Conservation (phyloP, 805 yeast genomes). For the Yarrowia sp. region DNA sequence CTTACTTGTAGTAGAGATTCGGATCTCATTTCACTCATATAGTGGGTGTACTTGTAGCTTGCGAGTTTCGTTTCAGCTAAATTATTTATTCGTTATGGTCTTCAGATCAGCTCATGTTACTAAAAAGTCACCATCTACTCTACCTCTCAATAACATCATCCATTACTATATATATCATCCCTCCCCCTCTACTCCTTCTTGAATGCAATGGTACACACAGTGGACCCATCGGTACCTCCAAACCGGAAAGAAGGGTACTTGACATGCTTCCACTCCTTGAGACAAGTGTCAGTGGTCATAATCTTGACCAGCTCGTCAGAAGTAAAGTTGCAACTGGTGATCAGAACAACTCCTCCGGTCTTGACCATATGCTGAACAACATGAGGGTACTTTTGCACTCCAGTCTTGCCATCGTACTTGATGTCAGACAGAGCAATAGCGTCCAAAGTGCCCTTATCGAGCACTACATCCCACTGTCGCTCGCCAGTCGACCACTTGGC, state of each 20-base stretch:
- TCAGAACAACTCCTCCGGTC: constrained; percentile 62
- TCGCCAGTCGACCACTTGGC: constrained; percentile 49
- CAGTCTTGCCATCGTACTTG: constrained; percentile 54
- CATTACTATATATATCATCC: too few relatives aligned
- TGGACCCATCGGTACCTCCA: constrained; percentile 88
- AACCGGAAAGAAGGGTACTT: constrained; percentile 83
- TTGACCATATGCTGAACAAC: constrained; percentile 66
- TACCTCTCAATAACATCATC: too few relatives aligned
- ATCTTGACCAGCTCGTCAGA: constrained; percentile 71
- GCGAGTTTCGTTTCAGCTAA: too few relatives aligned
- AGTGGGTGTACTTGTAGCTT: too few relatives aligned
- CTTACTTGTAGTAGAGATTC: too few relatives aligned
- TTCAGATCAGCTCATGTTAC: too few relatives aligned
- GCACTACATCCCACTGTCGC: constrained; percentile 68
- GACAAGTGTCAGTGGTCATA: constrained; percentile 55
- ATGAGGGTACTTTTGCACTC: constrained; percentile 57
- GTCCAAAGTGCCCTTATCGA: constrained; percentile 96
- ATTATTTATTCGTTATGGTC: too few relatives aligned
- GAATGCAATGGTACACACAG: constrained; percentile 88
- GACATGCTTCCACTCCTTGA: constrained; percentile 69
- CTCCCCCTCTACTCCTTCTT: constrained; percentile 41
- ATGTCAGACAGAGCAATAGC: constrained; percentile 88
- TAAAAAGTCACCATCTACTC: too few relatives aligned
- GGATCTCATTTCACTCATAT: too few relatives aligned
- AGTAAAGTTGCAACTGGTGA: constrained; percentile 95